Percentiles rank a stretch among this genome's conserved stretches.
phyloP scores from a whole-genome alignment of 495 filamentous ascomycete species.

The Penicillium turbatum region DNA sequence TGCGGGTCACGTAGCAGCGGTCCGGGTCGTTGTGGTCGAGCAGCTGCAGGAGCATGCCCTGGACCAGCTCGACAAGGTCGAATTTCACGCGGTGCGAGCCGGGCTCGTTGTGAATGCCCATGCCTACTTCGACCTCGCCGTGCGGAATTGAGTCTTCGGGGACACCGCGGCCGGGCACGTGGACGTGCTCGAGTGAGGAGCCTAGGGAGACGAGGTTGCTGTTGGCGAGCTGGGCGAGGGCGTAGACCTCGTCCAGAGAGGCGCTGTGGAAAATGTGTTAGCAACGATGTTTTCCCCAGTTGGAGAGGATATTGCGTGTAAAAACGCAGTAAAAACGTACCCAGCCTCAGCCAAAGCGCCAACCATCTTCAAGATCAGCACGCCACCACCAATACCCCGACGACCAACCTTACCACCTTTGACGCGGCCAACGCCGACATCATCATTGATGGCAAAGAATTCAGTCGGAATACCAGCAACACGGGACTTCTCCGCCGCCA shows the following conservation, averaged over 20 bases:
- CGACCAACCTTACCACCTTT: slow-evolving; percentile 88
- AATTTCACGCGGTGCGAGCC: slow-evolving; percentile 69
- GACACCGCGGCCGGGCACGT: slow-evolving; percentile 73
- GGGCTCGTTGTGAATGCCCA: slow-evolving; percentile 98
- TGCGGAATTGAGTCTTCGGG: slow-evolving; percentile 53
- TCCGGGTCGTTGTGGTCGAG: slow-evolving; percentile 76
- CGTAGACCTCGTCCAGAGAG: slow-evolving; percentile 62
- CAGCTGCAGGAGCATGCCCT: slow-evolving; percentile 75
- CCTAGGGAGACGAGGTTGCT: slow-evolving; percentile 83
- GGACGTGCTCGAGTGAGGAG: slow-evolving; percentile 80
- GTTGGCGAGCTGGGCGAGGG: slow-evolving; percentile 66
- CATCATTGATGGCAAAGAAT: slow-evolving; percentile 94
- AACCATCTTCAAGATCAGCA: slow-evolving; percentile 82
- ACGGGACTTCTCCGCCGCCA: slow-evolving; percentile 88
- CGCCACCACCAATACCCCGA: slow-evolving; percentile 86
- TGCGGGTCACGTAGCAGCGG: slow-evolving; percentile 69
- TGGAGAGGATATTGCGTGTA: not conserved
- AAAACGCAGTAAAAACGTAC: slow-evolving; percentile 23
- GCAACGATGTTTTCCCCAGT: not conserved
- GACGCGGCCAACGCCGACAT: slow-evolving; percentile 82
- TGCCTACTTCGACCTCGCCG: slow-evolving; percentile 87
- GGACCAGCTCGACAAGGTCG: slow-evolving; percentile 65
- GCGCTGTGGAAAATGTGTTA: slow-evolving; percentile 19
- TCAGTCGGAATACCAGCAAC: slow-evolving; percentile 76
- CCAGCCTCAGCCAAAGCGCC: slow-evolving; percentile 80